Base-by-base conservation (phyloP, 352 stramenopile genomes). In the Phytophthora cactorum region DNA sequence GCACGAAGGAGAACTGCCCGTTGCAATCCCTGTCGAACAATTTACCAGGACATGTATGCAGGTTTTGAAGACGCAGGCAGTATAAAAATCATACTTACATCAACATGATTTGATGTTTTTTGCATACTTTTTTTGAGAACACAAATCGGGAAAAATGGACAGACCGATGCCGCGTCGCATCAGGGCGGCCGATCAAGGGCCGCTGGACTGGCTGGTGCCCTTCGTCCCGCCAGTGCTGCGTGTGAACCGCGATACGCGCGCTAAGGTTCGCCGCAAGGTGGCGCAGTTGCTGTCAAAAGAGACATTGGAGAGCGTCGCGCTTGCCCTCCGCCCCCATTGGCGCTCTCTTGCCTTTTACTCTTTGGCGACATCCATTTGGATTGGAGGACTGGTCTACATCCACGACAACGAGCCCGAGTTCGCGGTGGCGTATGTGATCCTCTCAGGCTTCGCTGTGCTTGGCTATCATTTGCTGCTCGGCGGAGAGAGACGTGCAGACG, bases 181-280 rank as follows among this genome's bases (percentile, higher is more conserved):
- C 25, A 62, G 51, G 0, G 65, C 49, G 43, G 59, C 66, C 28
- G 74, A 82, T 7, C 66, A 71, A 55, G 82, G 79, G 0, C 68
- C 81, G 4, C 61, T 91, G 10, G 85, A 91, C 56, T 93, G 84
- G 84, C 64, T 93, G 47, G 70, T 93, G 55, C 85, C 87, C n/a
- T 95, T 95, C 53, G 85, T 95, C 43, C 88, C 88, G 36, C 88
- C 88, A 29, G 79, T 92, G 45, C 54, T 95, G 31, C 84, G 88
- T 12, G 86, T 95, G 51, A 93, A 93, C 58, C 74, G 84, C 29
- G 81, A 86, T n/a, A 93, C 88, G 38, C 71, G 82, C n/a, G 78
- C 77, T 14, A 66, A 79, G 38, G 70, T 92, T 14, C 44, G 63
- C n/a, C 50, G 59, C 11, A 73, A 70, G 44, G 46, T 84, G 53